A percentile compares a stretch with the other conserved stretches of the same genome.
These are phyloP conservation scores for Petunia secreta DNA, from an alignment of 257 asterid genomes.

Conservation along the genomic window DNA sequence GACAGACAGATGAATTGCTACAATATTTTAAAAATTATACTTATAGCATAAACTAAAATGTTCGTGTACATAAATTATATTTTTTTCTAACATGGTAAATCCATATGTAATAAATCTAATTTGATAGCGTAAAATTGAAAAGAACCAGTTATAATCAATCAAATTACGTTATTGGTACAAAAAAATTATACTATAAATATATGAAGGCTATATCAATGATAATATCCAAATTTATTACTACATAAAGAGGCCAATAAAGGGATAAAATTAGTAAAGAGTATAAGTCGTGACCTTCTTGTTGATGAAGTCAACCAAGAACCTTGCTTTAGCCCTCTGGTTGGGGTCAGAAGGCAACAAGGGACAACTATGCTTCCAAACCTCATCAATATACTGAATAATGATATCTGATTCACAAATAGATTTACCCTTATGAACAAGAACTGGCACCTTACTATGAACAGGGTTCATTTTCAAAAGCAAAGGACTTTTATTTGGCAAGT, in stretches of 20 bases:
- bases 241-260: background rate
- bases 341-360: conserved; percentile 31
- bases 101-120: too few relatives aligned
- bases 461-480: conserved; percentile 36
- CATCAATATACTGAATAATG: conserved; percentile 35
- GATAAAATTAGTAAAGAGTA: background rate
- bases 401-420: conserved; percentile 37
- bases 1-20: too few relatives aligned
- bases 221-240: background rate
- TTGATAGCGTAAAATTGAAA: background rate
- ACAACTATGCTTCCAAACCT: conserved; percentile 25
- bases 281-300: conserved; percentile 27
- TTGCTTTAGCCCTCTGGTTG: conserved; percentile 22
- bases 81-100: too few relatives aligned
- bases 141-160: background rate
- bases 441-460: conserved; percentile 30
- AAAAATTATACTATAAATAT: too few relatives aligned
- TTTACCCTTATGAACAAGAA: conserved; percentile 34
- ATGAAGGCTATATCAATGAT: too few relatives aligned
- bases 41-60: too few relatives aligned
- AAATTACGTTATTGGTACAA: background rate
- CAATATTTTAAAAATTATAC: too few relatives aligned
- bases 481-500: conserved; percentile 24
- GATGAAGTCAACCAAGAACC: conserved; percentile 40
- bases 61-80: too few relatives aligned